phyloP scores from a whole-genome alignment of 2,329 filamentous ascomycete species.

The Colletotrichum melonis region DNA sequence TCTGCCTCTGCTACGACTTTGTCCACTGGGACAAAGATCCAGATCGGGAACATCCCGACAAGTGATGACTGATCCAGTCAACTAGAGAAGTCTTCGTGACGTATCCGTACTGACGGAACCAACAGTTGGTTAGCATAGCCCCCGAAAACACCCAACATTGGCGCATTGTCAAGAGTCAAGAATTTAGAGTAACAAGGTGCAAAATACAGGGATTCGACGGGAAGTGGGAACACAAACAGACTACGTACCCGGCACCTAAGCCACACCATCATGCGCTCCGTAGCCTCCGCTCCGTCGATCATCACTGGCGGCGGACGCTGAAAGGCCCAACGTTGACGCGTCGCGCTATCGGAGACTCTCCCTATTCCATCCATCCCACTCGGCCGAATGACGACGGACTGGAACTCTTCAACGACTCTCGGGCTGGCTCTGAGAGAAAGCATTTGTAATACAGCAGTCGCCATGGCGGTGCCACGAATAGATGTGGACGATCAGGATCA shows the following conservation, averaged over 20 bases:
- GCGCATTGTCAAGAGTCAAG: not conserved
- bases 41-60: not conserved
- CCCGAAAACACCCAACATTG: not conserved
- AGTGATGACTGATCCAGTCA: not conserved
- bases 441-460: not conserved
- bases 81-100: not conserved
- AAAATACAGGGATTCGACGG: not conserved
- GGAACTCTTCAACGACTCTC: too few species aligned
- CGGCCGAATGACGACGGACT: not conserved
- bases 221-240: constrained; percentile 14
- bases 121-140: constrained; percentile 2
- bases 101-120: not conserved
- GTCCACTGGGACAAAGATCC: not conserved
- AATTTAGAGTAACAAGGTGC: not conserved
- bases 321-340: constrained; percentile 9
- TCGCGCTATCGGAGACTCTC: not conserved
- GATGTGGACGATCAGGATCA: not conserved
- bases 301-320: not conserved
- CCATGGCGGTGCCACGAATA: not conserved
- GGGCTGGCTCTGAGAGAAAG: not conserved
- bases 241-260: not conserved
- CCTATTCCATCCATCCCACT: not conserved
- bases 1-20: not conserved
- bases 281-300: not conserved
- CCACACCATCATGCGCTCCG: constrained; percentile 6